Conservation (phyloP, 1,139 yeast genomes). For the Maudiozyma humilis region DNA sequence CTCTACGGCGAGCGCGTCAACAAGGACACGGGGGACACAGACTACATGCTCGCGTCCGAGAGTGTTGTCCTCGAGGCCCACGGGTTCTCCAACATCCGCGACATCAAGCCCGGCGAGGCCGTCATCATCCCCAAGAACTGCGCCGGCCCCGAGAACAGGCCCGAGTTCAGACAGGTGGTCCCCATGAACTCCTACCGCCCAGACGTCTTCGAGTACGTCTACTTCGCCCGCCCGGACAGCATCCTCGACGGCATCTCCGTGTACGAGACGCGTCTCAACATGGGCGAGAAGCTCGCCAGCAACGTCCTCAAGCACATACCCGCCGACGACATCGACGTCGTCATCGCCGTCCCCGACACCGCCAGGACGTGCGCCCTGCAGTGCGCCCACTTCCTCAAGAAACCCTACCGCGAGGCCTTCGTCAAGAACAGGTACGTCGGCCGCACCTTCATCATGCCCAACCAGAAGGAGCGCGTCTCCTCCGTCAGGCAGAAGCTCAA, state of each 20-base stretch:
- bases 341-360: constrained; percentile 96
- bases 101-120: constrained; percentile 90
- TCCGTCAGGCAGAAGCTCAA: constrained; percentile 90
- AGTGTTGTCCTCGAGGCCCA: constrained; percentile 93
- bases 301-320: constrained; percentile 49
- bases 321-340: constrained; percentile 72
- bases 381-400: constrained; percentile 70
- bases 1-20: constrained; percentile 72
- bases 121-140: constrained; percentile 77
- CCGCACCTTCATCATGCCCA: constrained; percentile 97
- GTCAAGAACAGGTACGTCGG: constrained; percentile 96
- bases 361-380: constrained; percentile 91
- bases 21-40: constrained; percentile 63
- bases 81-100: constrained; percentile 72
- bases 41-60: constrained; percentile 93
- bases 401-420: constrained; percentile 94
- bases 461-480: constrained; percentile 88
- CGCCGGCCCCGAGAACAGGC: constrained; percentile 36
- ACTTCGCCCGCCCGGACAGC: constrained; percentile 96
- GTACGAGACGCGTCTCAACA: constrained; percentile 81
- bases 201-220: constrained; percentile 93
- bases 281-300: constrained; percentile 85
- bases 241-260: constrained; percentile 93
- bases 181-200: constrained; percentile 76
- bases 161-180: constrained; percentile 84